Evolutionary conservation across 257 asterid species (phyloP).

Genomic region (Solanum okadae): DNA sequence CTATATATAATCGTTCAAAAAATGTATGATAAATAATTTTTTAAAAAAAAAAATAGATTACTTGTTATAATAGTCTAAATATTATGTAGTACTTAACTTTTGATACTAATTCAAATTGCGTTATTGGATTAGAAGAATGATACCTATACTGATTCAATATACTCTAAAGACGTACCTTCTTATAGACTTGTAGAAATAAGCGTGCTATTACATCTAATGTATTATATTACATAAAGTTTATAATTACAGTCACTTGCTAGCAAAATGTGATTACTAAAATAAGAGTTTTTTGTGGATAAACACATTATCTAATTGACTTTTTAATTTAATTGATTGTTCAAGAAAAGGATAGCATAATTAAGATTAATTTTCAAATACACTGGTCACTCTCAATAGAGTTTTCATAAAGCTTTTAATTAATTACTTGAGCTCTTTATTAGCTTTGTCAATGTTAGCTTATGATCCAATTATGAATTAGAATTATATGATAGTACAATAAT

Average conservation of each 20-base stretch:
- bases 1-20: background rate
- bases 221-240: background rate
- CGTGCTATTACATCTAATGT: background rate
- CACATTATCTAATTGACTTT: background rate
- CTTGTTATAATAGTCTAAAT: background rate
- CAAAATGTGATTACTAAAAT: background rate
- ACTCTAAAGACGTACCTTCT: background rate
- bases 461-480: background rate
- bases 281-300: background rate
- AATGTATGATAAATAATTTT: background rate
- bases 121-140: background rate
- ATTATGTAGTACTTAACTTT: too few relatives aligned
- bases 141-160: too few relatives aligned
- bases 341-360: background rate
- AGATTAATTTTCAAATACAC: background rate
- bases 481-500: background rate
- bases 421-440: background rate
- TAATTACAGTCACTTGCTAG: background rate
- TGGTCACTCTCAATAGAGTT: background rate
- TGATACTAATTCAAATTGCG: background rate
- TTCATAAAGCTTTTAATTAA: background rate
- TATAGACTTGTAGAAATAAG: background rate
- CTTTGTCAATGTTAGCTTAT: background rate
- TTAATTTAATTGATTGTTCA: background rate
- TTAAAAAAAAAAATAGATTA: too few relatives aligned